Evolutionary conservation across 192 early-diverging fungal genomes (phyloP), one percentile per base, ranked within the genome.

Genomic region (Oehlia diaphana): DNA sequence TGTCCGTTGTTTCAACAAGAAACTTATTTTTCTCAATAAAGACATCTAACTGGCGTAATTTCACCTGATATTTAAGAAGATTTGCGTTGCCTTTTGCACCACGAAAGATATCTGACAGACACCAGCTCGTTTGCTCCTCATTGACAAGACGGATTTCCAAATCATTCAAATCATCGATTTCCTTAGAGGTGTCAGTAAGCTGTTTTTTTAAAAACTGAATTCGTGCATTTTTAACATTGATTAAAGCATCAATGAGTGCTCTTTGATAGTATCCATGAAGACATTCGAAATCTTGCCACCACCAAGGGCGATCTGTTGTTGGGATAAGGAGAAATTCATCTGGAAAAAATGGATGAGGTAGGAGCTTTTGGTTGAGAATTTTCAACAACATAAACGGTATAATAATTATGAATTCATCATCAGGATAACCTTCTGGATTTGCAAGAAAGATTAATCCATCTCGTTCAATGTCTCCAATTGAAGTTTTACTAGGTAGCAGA

Each of bases 81-180:
- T 9, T 39, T 21, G 61, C 33, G 21, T 23, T 23, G 2, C 39
- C 62, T 63, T 63, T 42, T 9, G 74, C 62, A 37, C 35, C 62
- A 64, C 33, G 74, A 64, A 76, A 76, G 31, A 44, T 63, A 64
- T 64, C 74, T 23, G 61, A 76, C 62, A 76, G 74, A 35, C 19
- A 21, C 62, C 74, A 76, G n/a, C n/a, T 73, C 72, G 5, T 58
- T 21, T 58, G 50, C 50, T 19, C 16, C 16, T 53, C 16, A 53
- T 4, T 53, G 1, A 19, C 4, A 53, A 19, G 50, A 53, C 50
- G n/a, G n/a, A n/a, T n/a, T n/a, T n/a, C n/a, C n/a, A n/a, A n/a
- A n/a, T n/a, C 0, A 53, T 53, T 4, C 14, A 16, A 53, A 53
- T 53, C 50, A 19, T 53, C 14, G 49, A 31, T 50, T 50, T 50